phyloP scores from a whole-genome alignment of 108 stramenopile species.

The Fragilaria radians region DNA sequence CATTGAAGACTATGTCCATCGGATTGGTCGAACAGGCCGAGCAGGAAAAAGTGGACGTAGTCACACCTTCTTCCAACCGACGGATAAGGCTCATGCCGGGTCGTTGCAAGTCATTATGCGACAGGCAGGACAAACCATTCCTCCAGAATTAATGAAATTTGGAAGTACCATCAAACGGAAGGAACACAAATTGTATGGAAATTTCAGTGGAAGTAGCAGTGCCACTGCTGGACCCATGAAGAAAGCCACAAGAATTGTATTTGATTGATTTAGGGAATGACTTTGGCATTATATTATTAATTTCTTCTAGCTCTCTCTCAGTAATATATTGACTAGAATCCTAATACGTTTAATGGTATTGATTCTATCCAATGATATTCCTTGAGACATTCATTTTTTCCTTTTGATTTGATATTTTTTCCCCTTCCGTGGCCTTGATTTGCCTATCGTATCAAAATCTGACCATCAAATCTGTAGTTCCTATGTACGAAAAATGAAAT shows the following conservation, averaged over 20 bases:
- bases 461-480: too few species aligned
- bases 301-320: too few species aligned
- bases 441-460: too few species aligned
- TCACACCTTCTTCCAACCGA: conserved; percentile 94
- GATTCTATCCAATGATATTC: too few species aligned
- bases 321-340: too few species aligned
- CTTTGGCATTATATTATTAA: too few species aligned
- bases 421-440: too few species aligned
- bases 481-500: too few species aligned
- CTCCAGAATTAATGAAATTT: conserved; percentile 90
- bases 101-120: conserved; percentile 95
- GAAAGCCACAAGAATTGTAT: conserved; percentile 41
- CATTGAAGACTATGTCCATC: conserved; percentile 93
- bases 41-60: conserved; percentile 96
- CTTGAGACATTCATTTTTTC: too few species aligned
- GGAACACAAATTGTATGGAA: conserved; percentile 98
- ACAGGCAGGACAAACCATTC: conserved; percentile 90
- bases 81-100: conserved; percentile 94
- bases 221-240: conserved; percentile 47
- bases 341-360: too few species aligned
- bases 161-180: conserved; percentile 99
- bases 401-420: too few species aligned
- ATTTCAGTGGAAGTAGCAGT: conserved; percentile 80
- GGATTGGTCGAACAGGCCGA: conserved; percentile 97
- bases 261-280: too few species aligned